Conservation (phyloP, 768 basidiomycete species). For the Xerocomellus chrysenteron region DNA sequence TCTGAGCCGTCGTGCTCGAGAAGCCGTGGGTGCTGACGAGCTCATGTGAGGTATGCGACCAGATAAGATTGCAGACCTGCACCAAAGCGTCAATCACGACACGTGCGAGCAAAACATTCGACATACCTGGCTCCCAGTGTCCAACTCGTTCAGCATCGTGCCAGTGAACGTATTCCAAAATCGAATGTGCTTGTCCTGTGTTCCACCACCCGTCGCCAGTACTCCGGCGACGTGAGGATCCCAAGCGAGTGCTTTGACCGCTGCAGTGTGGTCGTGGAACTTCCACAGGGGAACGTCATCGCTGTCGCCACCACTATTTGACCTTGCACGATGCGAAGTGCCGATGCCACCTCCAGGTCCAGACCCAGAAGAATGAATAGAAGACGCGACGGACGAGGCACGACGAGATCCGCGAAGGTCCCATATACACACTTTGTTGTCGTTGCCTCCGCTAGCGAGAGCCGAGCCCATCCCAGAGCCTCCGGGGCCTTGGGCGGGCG, state of each 20-base stretch:
- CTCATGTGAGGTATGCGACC: slow-evolving; percentile 94
- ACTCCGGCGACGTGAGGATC: slow-evolving; percentile 92
- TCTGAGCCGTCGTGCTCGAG: slow-evolving; percentile 89
- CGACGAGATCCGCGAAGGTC: slow-evolving; percentile 70
- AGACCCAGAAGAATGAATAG: slow-evolving; percentile 26
- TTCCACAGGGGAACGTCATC: slow-evolving; percentile 76
- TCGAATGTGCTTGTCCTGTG: slow-evolving; percentile 97
- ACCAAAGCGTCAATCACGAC: slow-evolving; percentile 7
- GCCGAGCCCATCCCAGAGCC: slow-evolving; percentile 44
- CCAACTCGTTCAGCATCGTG: slow-evolving; percentile 78
- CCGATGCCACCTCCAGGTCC: slow-evolving; percentile 30
- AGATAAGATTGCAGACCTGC: slow-evolving; percentile 97
- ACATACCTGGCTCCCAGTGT: slow-evolving; percentile 91
- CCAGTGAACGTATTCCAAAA: slow-evolving; percentile 96
- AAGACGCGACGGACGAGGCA: slow-evolving; percentile 27
- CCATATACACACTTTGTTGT: slow-evolving; percentile 99
- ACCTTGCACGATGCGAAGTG: slow-evolving; percentile 24
- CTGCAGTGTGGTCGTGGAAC: slow-evolving; percentile 95
- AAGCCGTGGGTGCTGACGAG: slow-evolving; percentile 98
- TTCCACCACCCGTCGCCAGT: slow-evolving; percentile 93
- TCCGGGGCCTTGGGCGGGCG: slow-evolving; percentile 27
- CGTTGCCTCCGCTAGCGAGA: slow-evolving; percentile 94
- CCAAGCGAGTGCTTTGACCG: slow-evolving; percentile 98
- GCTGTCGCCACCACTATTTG: slow-evolving; percentile 27
- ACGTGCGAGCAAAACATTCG: not conserved